Conservation (phyloP, 2,329 filamentous ascomycete species). For the Ophiosphaerella narmari region DNA sequence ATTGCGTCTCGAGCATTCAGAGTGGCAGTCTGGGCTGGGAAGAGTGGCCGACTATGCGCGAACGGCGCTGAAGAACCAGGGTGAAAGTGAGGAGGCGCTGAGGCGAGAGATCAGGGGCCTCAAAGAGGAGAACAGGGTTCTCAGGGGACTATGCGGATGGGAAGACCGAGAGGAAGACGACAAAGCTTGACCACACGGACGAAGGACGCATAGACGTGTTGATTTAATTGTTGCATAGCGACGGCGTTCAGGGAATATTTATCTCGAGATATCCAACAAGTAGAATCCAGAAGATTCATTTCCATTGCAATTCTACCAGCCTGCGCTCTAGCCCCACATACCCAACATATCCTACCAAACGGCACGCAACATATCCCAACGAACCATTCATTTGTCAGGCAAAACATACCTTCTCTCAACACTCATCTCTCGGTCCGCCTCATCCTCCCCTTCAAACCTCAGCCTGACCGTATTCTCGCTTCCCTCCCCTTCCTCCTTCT, state of each 20-base stretch:
- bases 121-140: constrained; percentile 54
- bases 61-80: constrained; percentile 45
- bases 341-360: background rate
- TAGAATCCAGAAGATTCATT: background rate
- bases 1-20: constrained; percentile 53
- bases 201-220: background rate
- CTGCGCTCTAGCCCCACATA: too few relatives aligned
- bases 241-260: constrained; percentile 23
- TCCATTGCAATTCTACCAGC: background rate
- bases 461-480: constrained; percentile 49
- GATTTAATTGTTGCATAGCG: constrained; percentile 24
- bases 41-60: constrained; percentile 51
- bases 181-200: constrained; percentile 31
- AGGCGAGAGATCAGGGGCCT: constrained; percentile 47
- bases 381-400: constrained; percentile 35
- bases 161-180: constrained; percentile 51
- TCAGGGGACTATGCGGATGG: constrained; percentile 53
- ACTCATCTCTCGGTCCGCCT: constrained; percentile 51
- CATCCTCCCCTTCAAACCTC: constrained; percentile 56
- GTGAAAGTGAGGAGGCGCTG: constrained; percentile 44
- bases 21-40: constrained; percentile 54
- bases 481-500: constrained; percentile 48
- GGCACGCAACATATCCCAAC: background rate
- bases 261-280: background rate
- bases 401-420: constrained; percentile 58